Base-by-base conservation (phyloP, 2,329 filamentous ascomycete species). In the Fusarium dimerum region DNA sequence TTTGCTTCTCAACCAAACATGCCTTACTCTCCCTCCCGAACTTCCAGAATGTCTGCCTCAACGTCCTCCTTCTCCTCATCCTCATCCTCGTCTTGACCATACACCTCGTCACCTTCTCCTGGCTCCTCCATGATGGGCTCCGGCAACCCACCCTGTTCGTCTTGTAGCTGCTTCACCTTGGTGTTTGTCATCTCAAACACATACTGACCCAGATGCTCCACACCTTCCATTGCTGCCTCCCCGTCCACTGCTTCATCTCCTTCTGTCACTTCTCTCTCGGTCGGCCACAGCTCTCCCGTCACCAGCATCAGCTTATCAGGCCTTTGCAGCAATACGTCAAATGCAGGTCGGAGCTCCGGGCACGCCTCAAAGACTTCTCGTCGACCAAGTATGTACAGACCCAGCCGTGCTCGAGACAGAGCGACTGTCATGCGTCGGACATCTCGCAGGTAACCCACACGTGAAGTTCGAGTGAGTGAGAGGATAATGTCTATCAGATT, bases 181-280 rank as follows among this genome's bases (percentile, higher is more conserved):
- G 80, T 83, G 43, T 88, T 83, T 4, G 92, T 96, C 91, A 99
- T 99, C 71, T 99, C 90, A 69, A 85, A 96, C 18, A 99, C 93
- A 71, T 97, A 99, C 73, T 96, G 89, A 0, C 94, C 94, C 36
- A 99, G 73, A 75, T 99, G 94, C 76, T 99, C 93, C 1, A 97
- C 87, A 34, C 89, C 84, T 64, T 93, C 89, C 90, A 99, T 97
- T 17, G 84, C 78, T 1, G 85, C 87, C 63, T 83, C 80, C 12
- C 80, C 80, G 2, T 78, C 73, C 7, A 83, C 75, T 7, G 76
- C 67, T 7, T 59, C 58, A 5, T 64, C 64, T 43, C 78, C 78
- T 6, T 75, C 75, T 2, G 71, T 65, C 11, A 76, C 68, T 5
- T 74, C 66, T 42, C 90, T 78, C 49, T 80, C 71, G 0, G 89